Percentiles rank a stretch among this genome's conserved stretches.
Conservation (phyloP, 192 early-diverging fungal genomes). For the Backusella mclennaniae region DNA sequence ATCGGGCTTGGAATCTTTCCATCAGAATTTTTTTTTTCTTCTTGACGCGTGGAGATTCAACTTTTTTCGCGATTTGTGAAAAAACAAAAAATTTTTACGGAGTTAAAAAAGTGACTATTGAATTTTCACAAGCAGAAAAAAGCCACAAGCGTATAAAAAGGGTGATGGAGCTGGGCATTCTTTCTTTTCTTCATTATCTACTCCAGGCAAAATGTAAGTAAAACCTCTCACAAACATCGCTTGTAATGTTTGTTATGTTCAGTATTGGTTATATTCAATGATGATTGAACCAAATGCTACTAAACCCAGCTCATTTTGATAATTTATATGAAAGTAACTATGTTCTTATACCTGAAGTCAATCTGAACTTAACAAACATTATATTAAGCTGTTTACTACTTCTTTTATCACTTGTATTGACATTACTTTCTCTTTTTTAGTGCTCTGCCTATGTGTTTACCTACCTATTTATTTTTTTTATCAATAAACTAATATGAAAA, state of each 20-base stretch:
- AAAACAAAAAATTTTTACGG: neutral
- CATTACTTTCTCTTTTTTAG: neutral
- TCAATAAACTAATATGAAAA: neutral
- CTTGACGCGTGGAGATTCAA: too few species aligned
- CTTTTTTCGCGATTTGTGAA: too few species aligned
- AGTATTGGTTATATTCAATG: neutral
- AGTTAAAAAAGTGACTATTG: neutral
- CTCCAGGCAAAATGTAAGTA: neutral
- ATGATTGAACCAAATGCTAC: constrained; percentile 8
- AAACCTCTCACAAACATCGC: neutral
- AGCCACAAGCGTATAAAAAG: neutral
- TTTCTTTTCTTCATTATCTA: neutral
- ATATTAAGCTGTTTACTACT: neutral
- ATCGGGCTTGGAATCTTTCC: too few species aligned
- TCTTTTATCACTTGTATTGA: neutral
- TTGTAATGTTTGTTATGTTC: neutral
- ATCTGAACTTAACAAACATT: neutral
- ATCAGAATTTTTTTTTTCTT: too few species aligned
- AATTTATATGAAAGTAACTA: neutral
- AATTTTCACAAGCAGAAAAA: neutral
- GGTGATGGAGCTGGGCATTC: neutral
- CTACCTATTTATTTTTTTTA: neutral
- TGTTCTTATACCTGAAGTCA: neutral
- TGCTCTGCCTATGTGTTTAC: neutral
- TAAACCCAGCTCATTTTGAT: constrained; percentile 10